These are phyloP conservation scores for Cardamine resedifolia DNA, from an alignment of 345 rosid genomes.

Conservation along the genomic window DNA sequence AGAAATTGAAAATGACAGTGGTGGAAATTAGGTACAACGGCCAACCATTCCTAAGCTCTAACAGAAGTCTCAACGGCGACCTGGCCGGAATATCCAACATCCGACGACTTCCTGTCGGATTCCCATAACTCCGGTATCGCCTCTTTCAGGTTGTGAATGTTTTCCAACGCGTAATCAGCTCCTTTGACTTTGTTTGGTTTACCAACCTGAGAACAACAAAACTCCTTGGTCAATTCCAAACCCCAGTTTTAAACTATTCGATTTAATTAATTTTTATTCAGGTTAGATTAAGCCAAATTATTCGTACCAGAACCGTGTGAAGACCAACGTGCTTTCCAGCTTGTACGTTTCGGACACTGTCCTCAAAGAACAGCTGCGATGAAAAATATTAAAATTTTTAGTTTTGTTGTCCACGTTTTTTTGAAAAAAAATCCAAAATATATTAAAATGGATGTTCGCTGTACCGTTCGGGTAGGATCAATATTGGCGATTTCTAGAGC, in stretches of 20 bases:
- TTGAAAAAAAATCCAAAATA: not conserved
- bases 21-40: conserved; percentile 22
- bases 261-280: not conserved
- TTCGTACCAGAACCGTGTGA: conserved; percentile 68
- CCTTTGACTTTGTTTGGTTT: conserved; percentile 70
- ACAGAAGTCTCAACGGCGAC: conserved; percentile 73
- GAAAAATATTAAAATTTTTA: not conserved
- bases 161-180: conserved; percentile 81
- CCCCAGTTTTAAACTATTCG: not conserved
- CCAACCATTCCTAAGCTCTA: conserved; percentile 52
- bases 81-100: conserved; percentile 48
- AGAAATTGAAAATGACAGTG: conserved; percentile 28
- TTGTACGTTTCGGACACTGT: conserved; percentile 80
- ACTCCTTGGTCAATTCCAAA: not conserved
- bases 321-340: conserved; percentile 86
- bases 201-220: conserved; percentile 56
- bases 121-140: conserved; percentile 80
- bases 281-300: conserved; percentile 11
- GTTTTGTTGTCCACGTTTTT: not conserved
- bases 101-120: conserved; percentile 45
- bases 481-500: conserved; percentile 75
- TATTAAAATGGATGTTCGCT: conserved; percentile 19
- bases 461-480: conserved; percentile 76
- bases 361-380: conserved; percentile 81
- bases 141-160: conserved; percentile 77